Base-by-base conservation (phyloP, 495 filamentous ascomycete genomes). In the Penicillium coffeae region DNA sequence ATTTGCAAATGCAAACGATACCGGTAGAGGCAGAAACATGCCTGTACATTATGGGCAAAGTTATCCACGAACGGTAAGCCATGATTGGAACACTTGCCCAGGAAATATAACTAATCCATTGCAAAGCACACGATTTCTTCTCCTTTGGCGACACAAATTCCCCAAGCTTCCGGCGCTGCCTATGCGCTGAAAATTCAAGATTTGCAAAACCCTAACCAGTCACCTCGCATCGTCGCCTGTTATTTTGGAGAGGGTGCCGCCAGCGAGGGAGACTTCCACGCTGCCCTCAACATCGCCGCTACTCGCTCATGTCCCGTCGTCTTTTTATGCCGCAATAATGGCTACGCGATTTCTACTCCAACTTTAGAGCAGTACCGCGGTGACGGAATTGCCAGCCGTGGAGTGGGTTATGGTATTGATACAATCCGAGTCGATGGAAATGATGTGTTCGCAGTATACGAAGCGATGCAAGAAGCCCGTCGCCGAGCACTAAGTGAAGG, bases 201-300 rank as follows among this genome's bases (percentile, higher is more conserved):
- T 35, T 72, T 85, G 32, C 83, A 86, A 54, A 81, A 92, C 56
- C 88, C 87, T 0, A 77, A 77, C 46, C 60, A 68, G 3, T 74
- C 82, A 9, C 79, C 81, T 5, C 75, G 89, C 8, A 79, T 97
- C 2, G 89, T 87, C 18, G 86, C 85, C 3, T 93, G 89, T 59
- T 97, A 92, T 67, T 97, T 99, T 56, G 93, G 93, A 42, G 93
- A 99, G 76, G 93, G 93, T n/a, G 94, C 94, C 10, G 94, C 93
- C 12, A 89, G 84, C 51, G 94, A 97, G 69, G 93, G 94, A 20
- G 93, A 99, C 66, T 99, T 99, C 72, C 93, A 99, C 59, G 93
- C 90, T 0, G 94, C 89, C 0, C 75, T 99, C 21, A 99, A 99
- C 62, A 91, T 99, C 41, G 93, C 93, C 15, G 94, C 93, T 1